Conservation (phyloP, 768 basidiomycete species). For the Melanogaster broomeanus region DNA sequence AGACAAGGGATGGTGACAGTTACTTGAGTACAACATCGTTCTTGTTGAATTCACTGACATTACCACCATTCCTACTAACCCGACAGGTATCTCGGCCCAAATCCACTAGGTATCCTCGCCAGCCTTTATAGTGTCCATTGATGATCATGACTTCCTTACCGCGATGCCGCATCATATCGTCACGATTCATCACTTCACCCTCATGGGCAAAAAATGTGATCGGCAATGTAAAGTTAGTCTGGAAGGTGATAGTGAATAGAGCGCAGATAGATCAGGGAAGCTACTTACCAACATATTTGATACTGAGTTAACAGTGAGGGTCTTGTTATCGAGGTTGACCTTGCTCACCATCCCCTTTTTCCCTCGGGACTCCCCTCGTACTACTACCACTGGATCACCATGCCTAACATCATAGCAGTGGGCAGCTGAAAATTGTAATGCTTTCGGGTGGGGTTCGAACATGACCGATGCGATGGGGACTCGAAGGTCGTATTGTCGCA, state of each 20-base stretch:
- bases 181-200: neutral
- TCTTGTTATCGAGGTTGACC: neutral
- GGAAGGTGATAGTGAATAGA: neutral
- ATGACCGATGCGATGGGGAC: too few species aligned
- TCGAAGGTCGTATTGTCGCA: too few species aligned
- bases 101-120: neutral
- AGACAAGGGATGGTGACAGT: neutral
- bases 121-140: slow-evolving; percentile 1
- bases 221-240: neutral
- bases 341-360: neutral
- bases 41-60: neutral
- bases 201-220: slow-evolving; percentile 4
- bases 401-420: neutral
- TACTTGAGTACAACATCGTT: neutral
- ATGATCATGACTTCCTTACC: slow-evolving; percentile 4
- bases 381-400: neutral
- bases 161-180: neutral
- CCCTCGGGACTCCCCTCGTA: neutral
- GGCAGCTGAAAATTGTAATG: neutral
- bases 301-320: neutral
- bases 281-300: neutral
- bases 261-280: neutral
- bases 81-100: neutral
- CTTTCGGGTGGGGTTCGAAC: too few species aligned
- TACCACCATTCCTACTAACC: neutral